Evolutionary conservation across 306 rosid genomes (phyloP).

Genomic region (Cucurbita moschata): DNA sequence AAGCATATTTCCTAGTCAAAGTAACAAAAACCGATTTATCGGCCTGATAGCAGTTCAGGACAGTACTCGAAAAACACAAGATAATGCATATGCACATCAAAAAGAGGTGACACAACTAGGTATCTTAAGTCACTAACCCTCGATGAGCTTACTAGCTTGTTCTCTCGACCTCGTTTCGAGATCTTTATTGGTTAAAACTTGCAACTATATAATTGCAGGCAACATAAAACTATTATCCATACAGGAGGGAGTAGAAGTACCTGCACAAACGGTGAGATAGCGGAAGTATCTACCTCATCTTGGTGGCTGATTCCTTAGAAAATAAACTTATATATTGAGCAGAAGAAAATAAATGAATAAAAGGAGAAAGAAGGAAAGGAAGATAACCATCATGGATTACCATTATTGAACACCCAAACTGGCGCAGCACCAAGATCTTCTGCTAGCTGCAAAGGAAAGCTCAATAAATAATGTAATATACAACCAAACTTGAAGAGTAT

Average conservation of each 20-base stretch:
- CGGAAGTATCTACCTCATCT: constrained; percentile 49
- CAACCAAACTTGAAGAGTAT: background rate
- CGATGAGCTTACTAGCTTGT: background rate
- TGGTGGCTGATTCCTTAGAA: constrained; percentile 67
- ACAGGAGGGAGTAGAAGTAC: constrained; percentile 11
- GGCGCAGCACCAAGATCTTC: constrained; percentile 76
- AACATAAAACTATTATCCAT: background rate
- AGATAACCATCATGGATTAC: constrained; percentile 24
- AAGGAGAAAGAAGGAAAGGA: background rate
- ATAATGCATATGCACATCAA: background rate
- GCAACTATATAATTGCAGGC: background rate
- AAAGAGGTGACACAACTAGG: background rate
- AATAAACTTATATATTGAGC: constrained; percentile 3
- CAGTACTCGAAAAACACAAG: background rate
- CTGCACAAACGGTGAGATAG: constrained; percentile 54
- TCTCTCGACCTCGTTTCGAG: background rate
- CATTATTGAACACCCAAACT: constrained; percentile 92
- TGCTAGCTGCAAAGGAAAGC: constrained; percentile 41
- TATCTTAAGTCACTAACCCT: background rate
- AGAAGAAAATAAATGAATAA: constrained; percentile 6
- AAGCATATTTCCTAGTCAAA: background rate
- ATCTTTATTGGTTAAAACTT: background rate
- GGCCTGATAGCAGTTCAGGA: background rate
- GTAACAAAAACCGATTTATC: background rate
- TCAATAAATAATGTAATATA: background rate